These are phyloP conservation scores for Aspergillus viridinutans DNA, from an alignment of 2,329 filamentous ascomycete species.

Conservation along the genomic window DNA sequence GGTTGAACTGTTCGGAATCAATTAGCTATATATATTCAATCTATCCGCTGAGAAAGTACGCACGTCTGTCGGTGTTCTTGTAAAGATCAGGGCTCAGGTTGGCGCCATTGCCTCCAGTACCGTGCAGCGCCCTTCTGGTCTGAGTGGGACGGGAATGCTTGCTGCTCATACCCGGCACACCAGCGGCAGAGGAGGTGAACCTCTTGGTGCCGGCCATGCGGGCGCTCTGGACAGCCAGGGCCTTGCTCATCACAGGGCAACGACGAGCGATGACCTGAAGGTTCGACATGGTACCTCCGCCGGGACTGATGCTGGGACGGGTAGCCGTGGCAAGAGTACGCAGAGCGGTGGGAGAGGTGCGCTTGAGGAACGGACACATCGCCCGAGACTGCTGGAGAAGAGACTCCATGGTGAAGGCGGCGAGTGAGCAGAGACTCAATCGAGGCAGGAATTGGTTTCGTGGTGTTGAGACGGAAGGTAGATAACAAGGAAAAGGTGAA, in stretches of 20 bases:
- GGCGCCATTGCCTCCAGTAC: slow-evolving; percentile 71
- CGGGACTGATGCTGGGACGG: slow-evolving; percentile 62
- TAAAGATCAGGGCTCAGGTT: slow-evolving; percentile 61
- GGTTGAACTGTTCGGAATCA: slow-evolving; percentile 17
- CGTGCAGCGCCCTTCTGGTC: slow-evolving; percentile 74
- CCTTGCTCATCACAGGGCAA: slow-evolving; percentile 98
- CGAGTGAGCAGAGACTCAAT: slow-evolving; percentile 1
- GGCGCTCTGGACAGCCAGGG: slow-evolving; percentile 73
- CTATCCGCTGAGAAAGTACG: slow-evolving; percentile 8
- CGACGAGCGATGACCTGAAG: slow-evolving; percentile 89
- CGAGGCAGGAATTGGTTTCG: not conserved
- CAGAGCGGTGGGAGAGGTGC: slow-evolving; percentile 85
- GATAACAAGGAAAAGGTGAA: not conserved
- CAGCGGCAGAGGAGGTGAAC: slow-evolving; percentile 34
- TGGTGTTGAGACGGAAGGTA: not conserved
- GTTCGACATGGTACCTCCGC: slow-evolving; percentile 94
- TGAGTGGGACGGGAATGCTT: slow-evolving; percentile 48
- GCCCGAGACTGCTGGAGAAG: slow-evolving; percentile 91
- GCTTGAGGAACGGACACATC: slow-evolving; percentile 96
- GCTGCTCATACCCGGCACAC: slow-evolving; percentile 22
- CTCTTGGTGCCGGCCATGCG: slow-evolving; percentile 37
- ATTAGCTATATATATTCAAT: not conserved
- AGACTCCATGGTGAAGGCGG: slow-evolving; percentile 66
- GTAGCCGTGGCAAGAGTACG: slow-evolving; percentile 74
- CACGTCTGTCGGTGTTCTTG: slow-evolving; percentile 50